Percentiles rank a stretch among this genome's conserved stretches.
These are phyloP conservation scores for Pyrrhoderma noxium DNA, from an alignment of 1,284 basidiomycete species.

Conservation along the genomic window DNA sequence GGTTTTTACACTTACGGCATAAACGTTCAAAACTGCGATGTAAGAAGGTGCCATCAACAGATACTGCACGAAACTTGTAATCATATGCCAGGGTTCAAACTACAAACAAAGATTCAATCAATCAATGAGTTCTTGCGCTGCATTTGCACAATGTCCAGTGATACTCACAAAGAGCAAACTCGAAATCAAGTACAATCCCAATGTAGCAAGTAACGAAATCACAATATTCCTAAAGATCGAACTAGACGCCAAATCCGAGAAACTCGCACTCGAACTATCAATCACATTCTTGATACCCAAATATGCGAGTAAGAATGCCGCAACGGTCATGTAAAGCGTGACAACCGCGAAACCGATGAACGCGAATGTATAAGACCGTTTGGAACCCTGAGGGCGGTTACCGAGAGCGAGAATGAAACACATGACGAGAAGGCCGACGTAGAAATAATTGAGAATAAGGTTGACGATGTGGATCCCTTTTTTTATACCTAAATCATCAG, in stretches of 20 bases:
- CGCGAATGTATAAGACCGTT: conserved; percentile 74
- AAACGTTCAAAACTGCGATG: conserved; percentile 78
- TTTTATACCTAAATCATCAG: conserved; percentile 45
- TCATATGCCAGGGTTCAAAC: conserved; percentile 90
- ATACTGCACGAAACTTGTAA: conserved; percentile 94
- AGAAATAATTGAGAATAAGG: conserved; percentile 76
- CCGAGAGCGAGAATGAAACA: conserved; percentile 91
- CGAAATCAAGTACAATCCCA: conserved; percentile 77
- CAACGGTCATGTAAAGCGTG: conserved; percentile 86
- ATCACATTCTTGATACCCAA: conserved; percentile 65
- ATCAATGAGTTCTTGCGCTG: neutral
- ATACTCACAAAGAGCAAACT: conserved; percentile 75
- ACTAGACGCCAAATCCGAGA: conserved; percentile 61
- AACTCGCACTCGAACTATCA: conserved; percentile 38
- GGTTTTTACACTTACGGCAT: conserved; percentile 16
- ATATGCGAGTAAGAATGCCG: conserved; percentile 75
- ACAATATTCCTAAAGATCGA: conserved; percentile 82
- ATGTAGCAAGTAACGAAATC: conserved; percentile 77
- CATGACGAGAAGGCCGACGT: conserved; percentile 79
- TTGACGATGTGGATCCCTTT: conserved; percentile 66
- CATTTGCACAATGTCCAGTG: neutral
- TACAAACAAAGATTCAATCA: conserved; percentile 25
- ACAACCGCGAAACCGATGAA: conserved; percentile 83
- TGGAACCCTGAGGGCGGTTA: conserved; percentile 86
- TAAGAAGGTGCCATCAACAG: conserved; percentile 89